Evolutionary conservation across 805 yeast genomes (phyloP), one percentile per base, ranked within the genome.

Genomic region (Maudiozyma pseudohumilis): DNA sequence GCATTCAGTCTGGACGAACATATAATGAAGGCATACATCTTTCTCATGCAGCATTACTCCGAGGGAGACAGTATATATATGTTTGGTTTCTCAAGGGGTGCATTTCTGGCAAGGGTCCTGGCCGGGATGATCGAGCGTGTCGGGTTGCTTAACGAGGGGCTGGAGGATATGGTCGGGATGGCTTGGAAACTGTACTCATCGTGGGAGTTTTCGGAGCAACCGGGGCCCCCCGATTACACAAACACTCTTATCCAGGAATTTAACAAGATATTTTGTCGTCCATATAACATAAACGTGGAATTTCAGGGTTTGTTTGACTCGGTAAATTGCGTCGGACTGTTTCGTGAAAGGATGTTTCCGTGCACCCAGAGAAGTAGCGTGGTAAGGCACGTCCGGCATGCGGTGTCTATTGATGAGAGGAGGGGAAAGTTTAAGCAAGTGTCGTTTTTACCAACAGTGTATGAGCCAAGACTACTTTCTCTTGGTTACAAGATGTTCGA

Each of bases 221-320:
- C 80, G 6, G 57, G 61, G 23, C 63, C 61, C 34, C 59, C 67
- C 18, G 66, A 63, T 38, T 61, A 59, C 39, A 59, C 70, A 2
- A 61, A 65, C 3, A 63, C 74, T 1, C 56, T 74, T 26, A 68
- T 73, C 2, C 66, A 61, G 21, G 79, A 74, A 44, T 79, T 77
- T 52, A 69, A 64, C 42, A 61, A 59, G 33, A 72, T 78, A 0
- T 79, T 78, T 49, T 68, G 74, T 11, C 55, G 75, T 34, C 47
- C 61, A 4, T 54, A 59, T 5, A 47, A 55, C 2, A 69, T 74
- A 3, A 49, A 48, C 7, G 65, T 79, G 34, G 68, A 70, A 43
- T 75, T 77, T 41, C 70, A 78, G 68, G 86, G 86, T 0, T 54
- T 79, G 15, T 79, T 80, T 69, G 87, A 79, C 56, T 72, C 83